Percentiles rank a stretch among this genome's conserved stretches.
phyloP scores from a whole-genome alignment of 306 rosid genomes.

The Lathyrus oleraceus region DNA sequence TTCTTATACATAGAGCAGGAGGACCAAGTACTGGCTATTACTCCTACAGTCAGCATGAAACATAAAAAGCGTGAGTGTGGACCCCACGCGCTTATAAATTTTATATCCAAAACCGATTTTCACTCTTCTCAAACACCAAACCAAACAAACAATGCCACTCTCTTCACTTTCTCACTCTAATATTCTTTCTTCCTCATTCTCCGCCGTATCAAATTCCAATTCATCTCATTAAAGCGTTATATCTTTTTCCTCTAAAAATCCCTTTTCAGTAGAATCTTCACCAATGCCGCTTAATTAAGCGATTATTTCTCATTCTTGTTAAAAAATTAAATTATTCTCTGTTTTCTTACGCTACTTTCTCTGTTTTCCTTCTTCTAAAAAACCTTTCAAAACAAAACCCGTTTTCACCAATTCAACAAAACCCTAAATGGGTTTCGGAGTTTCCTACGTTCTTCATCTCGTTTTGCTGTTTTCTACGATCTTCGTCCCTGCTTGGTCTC shows the following conservation, averaged over 20 bases:
- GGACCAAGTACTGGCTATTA: too few relatives aligned
- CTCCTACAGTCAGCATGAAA: too few relatives aligned
- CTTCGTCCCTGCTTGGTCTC: slow-evolving; percentile 33
- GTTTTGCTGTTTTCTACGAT: not conserved
- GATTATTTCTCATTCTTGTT: not conserved
- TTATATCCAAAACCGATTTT: too few relatives aligned
- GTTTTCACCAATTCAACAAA: slow-evolving; percentile 21
- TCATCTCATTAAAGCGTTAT: not conserved
- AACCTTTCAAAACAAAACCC: not conserved
- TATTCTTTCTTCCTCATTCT: not conserved
- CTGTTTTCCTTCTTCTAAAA: not conserved
- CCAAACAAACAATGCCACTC: too few relatives aligned
- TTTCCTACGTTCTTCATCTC: slow-evolving; percentile 2
- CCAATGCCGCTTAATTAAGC: not conserved
- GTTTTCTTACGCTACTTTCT: not conserved
- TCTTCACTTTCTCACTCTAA: too few relatives aligned
- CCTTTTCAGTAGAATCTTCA: not conserved
- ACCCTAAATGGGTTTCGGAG: slow-evolving; percentile 39
- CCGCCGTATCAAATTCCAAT: not conserved
- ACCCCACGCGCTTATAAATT: too few relatives aligned
- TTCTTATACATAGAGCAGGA: too few relatives aligned
- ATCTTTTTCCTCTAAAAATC: not conserved
- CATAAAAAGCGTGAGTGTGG: too few relatives aligned
- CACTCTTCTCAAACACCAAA: too few relatives aligned
- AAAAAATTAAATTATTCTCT: not conserved